Percentiles rank a stretch among this genome's conserved stretches.
Conservation (phyloP, 2,329 filamentous ascomycete genomes). For the Fusarium austroafricanum region DNA sequence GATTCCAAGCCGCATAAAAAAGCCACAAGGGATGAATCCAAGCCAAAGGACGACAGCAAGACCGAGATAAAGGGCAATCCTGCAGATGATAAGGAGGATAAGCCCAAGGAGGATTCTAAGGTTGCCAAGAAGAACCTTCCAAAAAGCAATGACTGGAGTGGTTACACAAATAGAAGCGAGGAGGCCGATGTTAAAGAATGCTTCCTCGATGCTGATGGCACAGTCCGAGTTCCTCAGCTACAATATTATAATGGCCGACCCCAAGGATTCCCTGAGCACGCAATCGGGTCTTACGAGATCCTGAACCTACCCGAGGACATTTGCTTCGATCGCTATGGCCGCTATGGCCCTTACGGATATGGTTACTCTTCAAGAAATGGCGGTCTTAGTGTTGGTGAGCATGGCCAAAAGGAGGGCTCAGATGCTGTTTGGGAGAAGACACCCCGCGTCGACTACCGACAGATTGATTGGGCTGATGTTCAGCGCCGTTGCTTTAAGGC, state of each 20-base stretch:
- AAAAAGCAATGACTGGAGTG: slow-evolving; percentile 51
- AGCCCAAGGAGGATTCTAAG: slow-evolving; percentile 25
- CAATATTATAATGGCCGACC: slow-evolving; percentile 83
- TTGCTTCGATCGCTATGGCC: slow-evolving; percentile 92
- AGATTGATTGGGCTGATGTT: slow-evolving; percentile 81
- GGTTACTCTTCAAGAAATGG: slow-evolving; percentile 85
- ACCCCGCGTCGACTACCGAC: slow-evolving; percentile 80
- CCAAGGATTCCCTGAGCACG: slow-evolving; percentile 83
- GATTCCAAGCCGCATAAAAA: slow-evolving; percentile 12
- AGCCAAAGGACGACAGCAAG: slow-evolving; percentile 18
- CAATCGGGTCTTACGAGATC: slow-evolving; percentile 87
- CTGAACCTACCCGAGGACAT: slow-evolving; percentile 84
- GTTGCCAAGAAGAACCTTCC: slow-evolving; percentile 39
- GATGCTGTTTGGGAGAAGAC: slow-evolving; percentile 80
- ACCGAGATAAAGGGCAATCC: slow-evolving; percentile 10
- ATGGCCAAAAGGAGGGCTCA: slow-evolving; percentile 84
- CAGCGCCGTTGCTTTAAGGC: slow-evolving; percentile 78
- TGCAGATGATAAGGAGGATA: slow-evolving; percentile 9
- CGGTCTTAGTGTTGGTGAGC: slow-evolving; percentile 85
- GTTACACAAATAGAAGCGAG: slow-evolving; percentile 54
- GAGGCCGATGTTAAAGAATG: slow-evolving; percentile 73
- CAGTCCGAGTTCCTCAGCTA: slow-evolving; percentile 74
- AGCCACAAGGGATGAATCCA: slow-evolving; percentile 5
- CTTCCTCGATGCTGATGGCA: slow-evolving; percentile 77
- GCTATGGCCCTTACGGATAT: slow-evolving; percentile 88